phyloP scores from a whole-genome alignment of 169 alveolate species.

The Plasmodium chabaudi region DNA sequence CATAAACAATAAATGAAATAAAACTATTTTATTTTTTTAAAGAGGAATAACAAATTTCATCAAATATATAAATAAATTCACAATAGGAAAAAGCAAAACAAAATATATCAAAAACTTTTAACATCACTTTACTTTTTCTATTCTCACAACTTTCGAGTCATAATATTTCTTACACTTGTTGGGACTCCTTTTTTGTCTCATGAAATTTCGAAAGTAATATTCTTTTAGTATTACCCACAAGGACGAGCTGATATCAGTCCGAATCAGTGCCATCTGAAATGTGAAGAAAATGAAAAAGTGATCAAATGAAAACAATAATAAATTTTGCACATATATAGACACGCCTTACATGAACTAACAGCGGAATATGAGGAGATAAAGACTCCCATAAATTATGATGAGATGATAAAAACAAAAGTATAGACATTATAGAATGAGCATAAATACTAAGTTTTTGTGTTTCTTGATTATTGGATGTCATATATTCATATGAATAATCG shows the following conservation, averaged over 20 bases:
- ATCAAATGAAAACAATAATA: neutral
- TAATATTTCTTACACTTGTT: constrained; percentile 7
- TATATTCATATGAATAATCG: constrained; percentile 29
- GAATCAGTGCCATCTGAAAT: constrained; percentile 68
- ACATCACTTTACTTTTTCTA: constrained; percentile 53
- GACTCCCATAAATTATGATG: constrained; percentile 62
- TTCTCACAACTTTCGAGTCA: constrained; percentile 28
- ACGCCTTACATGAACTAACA: constrained; percentile 42
- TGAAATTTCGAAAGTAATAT: constrained; percentile 55
- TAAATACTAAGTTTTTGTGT: constrained; percentile 54
- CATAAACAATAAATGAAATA: neutral
- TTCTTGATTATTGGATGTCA: constrained; percentile 26
- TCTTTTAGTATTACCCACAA: constrained; percentile 70
- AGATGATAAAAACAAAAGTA: constrained; percentile 68
- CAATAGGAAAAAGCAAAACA: neutral
- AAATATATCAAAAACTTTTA: neutral
- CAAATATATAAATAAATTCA: neutral
- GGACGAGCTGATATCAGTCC: constrained; percentile 64
- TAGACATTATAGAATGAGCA: constrained; percentile 53
- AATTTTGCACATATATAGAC: neutral
- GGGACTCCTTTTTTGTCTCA: constrained; percentile 21
- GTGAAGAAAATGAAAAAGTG: neutral
- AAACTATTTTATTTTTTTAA: constrained; percentile 1
- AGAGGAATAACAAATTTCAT: neutral
- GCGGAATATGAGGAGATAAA: constrained; percentile 65